These are phyloP conservation scores for Talaromyces sp. DNA, from an alignment of 2,329 filamentous ascomycete genomes.

Conservation along the genomic window DNA sequence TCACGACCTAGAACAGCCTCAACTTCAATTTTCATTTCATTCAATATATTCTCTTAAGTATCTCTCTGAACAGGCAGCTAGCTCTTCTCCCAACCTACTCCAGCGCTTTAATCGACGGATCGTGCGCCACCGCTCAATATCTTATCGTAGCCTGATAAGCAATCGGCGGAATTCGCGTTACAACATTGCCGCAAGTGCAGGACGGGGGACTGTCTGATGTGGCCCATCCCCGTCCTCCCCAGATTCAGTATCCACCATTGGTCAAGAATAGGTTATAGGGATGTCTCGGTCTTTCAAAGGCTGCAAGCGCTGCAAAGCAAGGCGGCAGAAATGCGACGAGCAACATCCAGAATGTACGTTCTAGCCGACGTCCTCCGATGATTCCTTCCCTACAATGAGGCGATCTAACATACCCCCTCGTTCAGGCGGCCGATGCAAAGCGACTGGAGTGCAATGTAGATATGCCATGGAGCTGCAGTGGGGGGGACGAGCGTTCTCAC, in stretches of 20 bases:
- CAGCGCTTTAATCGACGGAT: neutral
- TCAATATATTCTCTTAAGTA: neutral
- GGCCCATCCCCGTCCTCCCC: slow-evolving; percentile 2
- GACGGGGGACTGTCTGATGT: slow-evolving; percentile 1
- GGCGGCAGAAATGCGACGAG: slow-evolving; percentile 47
- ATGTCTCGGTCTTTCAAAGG: slow-evolving; percentile 43
- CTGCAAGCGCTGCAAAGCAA: slow-evolving; percentile 44
- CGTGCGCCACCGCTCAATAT: neutral
- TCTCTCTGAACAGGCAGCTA: no score
- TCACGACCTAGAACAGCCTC: neutral
- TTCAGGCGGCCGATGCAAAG: slow-evolving; percentile 33
- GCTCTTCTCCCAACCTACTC: neutral
- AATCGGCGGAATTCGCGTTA: neutral
- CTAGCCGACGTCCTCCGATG: neutral
- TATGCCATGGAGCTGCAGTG: slow-evolving; percentile 44
- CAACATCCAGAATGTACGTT: slow-evolving; percentile 35
- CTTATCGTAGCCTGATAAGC: neutral
- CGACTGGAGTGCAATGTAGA: slow-evolving; percentile 36
- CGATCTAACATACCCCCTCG: neutral
- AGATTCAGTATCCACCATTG: slow-evolving; percentile 5
- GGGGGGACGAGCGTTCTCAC: slow-evolving; percentile 42
- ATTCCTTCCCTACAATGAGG: neutral
- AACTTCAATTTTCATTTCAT: neutral
- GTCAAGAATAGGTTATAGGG: neutral
- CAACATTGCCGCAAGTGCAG: neutral